A percentile compares a stretch with the other conserved stretches of the same genome.
Conservation (phyloP, 164 flowering plant genomes). For the Litsea cubeba region DNA sequence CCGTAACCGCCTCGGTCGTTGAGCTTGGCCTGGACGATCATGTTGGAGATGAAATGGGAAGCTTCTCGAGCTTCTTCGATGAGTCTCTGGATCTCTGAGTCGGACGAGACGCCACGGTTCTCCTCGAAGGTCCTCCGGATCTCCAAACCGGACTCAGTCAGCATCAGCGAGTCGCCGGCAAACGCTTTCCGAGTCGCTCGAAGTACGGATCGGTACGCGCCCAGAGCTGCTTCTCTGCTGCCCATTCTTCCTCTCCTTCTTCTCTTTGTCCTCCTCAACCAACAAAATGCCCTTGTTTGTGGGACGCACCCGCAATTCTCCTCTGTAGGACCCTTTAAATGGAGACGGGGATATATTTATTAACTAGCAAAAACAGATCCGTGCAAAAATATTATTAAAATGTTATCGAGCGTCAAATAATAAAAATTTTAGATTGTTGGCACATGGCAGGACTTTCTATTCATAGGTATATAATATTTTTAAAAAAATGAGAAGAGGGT, state of each 20-base stretch:
- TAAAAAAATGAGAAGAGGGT: no score
- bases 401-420: no score
- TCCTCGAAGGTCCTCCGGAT: constrained; percentile 72
- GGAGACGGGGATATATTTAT: no score
- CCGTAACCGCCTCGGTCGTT: constrained; percentile 68
- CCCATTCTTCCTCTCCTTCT: constrained; percentile 5
- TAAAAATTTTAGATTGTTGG: no score
- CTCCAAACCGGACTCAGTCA: constrained; percentile 56
- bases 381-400: no score
- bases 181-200: constrained; percentile 77
- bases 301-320: no score
- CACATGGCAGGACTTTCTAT: no score
- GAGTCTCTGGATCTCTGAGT: constrained; percentile 47
- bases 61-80: constrained; percentile 81
- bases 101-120: constrained; percentile 57
- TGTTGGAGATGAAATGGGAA: constrained; percentile 67
- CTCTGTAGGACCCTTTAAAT: no score
- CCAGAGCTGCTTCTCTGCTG: constrained; percentile 36
- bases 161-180: constrained; percentile 70
- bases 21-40: constrained; percentile 86
- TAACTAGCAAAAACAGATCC: no score
- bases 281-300: no score
- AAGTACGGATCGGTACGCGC: constrained; percentile 65
- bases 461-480: no score
- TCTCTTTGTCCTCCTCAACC: not conserved